A percentile compares a stretch with the other conserved stretches of the same genome.
phyloP scores from a whole-genome alignment of 805 yeast species.

The Cyberlindnera euphorbiae region DNA sequence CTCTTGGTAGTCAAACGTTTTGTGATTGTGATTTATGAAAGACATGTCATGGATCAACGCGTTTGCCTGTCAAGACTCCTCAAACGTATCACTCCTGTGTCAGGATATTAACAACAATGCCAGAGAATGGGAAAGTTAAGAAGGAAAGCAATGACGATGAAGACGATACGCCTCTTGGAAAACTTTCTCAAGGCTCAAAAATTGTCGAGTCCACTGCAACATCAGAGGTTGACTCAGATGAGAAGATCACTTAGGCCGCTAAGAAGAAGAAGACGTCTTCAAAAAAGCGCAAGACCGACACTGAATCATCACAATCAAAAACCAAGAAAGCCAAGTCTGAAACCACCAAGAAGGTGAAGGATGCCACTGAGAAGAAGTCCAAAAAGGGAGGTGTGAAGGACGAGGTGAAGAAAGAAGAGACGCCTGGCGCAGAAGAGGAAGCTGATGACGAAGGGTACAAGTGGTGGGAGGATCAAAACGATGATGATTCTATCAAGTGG shows the following conservation, averaged over 20 bases:
- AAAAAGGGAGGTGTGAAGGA: conserved; percentile 2
- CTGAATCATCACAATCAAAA: not conserved
- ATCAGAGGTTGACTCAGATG: conserved; percentile 26
- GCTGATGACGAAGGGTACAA: conserved; percentile 61
- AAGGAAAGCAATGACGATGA: conserved; percentile 16
- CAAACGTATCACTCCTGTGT: not conserved
- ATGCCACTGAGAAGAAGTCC: not conserved
- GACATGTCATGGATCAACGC: no score
- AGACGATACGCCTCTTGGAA: conserved; percentile 22
- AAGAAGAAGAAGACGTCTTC: conserved; percentile 1
- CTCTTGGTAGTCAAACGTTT: not conserved
- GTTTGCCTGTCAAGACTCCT: not conserved
- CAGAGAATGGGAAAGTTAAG: conserved; percentile 1
- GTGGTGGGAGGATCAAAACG: conserved; percentile 79
- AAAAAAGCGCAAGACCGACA: conserved; percentile 7
- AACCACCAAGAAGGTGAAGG: not conserved
- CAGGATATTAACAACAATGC: conserved; percentile 2
- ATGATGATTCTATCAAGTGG: conserved; percentile 82
- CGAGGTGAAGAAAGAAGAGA: conserved; percentile 4
- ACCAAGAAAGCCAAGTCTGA: conserved; percentile 6
- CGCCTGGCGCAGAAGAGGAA: conserved; percentile 33
- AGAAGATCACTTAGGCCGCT: conserved; percentile 8
- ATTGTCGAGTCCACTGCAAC: conserved; percentile 14
- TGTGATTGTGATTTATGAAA: no score
- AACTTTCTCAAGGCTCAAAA: conserved; percentile 12